A percentile compares a stretch with the other conserved stretches of the same genome.
Evolutionary conservation across 2,329 filamentous ascomycete genomes (phyloP).

Genomic region (Ascochyta clinopodiicola): DNA sequence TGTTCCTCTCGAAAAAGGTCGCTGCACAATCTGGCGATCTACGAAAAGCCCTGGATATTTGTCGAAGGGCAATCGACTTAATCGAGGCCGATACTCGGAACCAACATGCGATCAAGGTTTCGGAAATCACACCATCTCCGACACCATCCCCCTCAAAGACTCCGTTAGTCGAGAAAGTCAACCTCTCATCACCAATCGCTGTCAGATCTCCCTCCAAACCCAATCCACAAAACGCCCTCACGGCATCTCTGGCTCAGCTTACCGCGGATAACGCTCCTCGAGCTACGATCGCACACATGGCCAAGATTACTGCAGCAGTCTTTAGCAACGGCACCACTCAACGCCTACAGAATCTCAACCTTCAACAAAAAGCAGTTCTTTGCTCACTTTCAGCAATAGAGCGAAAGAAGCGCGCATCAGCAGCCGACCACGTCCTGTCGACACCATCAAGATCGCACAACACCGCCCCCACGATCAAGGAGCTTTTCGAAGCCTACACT

Average conservation of each 20-base stretch:
- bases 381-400: slow-evolving; percentile 90
- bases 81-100: slow-evolving; percentile 83
- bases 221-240: slow-evolving; percentile 32
- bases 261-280: slow-evolving; percentile 83
- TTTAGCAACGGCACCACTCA: slow-evolving; percentile 90
- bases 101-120: slow-evolving; percentile 69
- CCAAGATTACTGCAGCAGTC: slow-evolving; percentile 85
- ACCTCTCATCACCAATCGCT: slow-evolving; percentile 64
- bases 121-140: slow-evolving; percentile 52
- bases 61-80: slow-evolving; percentile 85
- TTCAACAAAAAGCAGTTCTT: slow-evolving; percentile 94
- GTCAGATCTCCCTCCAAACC: slow-evolving; percentile 52
- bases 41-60: slow-evolving; percentile 94
- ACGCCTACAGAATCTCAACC: slow-evolving; percentile 83
- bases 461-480: slow-evolving; percentile 80
- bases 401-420: slow-evolving; percentile 66
- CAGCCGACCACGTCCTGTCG: slow-evolving; percentile 34
- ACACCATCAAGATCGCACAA: slow-evolving; percentile 55
- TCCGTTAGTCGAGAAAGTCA: slow-evolving; percentile 81
- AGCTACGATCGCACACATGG: slow-evolving; percentile 88
- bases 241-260: slow-evolving; percentile 63
- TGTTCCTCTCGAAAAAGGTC: slow-evolving; percentile 93
- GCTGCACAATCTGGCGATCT: slow-evolving; percentile 92
- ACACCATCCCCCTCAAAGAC: slow-evolving; percentile 73
- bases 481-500: slow-evolving; percentile 83